phyloP scores from a whole-genome alignment of 495 filamentous ascomycete species.

The Talaromyces trachyspermus region DNA sequence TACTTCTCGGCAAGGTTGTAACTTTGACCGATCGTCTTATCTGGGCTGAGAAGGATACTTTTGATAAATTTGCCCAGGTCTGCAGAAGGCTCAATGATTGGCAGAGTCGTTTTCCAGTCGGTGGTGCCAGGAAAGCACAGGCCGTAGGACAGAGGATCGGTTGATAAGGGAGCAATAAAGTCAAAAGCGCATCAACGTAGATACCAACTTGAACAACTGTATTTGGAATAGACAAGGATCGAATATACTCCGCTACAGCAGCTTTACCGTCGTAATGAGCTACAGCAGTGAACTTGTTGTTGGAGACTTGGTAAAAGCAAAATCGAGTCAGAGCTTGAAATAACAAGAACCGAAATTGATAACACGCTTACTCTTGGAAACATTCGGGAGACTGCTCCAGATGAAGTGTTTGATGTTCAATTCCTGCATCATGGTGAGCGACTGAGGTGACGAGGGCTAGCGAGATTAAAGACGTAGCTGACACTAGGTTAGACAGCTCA shows the following conservation, averaged over 20 bases:
- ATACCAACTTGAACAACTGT: not conserved
- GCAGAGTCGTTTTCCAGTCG: not conserved
- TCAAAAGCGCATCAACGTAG: not conserved
- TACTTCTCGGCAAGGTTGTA: conserved; percentile 4
- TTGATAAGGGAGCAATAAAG: not conserved
- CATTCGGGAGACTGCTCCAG: conserved; percentile 6
- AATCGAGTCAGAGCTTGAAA: not conserved
- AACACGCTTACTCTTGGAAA: not conserved
- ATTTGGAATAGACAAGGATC: not conserved
- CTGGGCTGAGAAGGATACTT: conserved; percentile 1
- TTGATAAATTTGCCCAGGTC: conserved; percentile 3
- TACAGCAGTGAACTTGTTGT: not conserved
- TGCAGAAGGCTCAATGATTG: not conserved
- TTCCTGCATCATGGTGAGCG: not conserved
- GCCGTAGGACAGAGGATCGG: not conserved
- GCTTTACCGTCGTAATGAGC: conserved; percentile 3
- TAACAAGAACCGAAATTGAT: not conserved
- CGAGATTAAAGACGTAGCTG: too few relatives aligned
- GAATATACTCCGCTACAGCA: not conserved
- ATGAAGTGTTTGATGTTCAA: conserved; percentile 1
- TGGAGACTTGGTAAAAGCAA: not conserved
- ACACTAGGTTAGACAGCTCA: too few relatives aligned
- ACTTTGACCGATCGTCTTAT: not conserved
- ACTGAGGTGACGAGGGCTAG: too few relatives aligned
- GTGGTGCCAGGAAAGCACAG: not conserved